Conservation (phyloP, 805 yeast species). For the Isabelozyma gotoi region DNA sequence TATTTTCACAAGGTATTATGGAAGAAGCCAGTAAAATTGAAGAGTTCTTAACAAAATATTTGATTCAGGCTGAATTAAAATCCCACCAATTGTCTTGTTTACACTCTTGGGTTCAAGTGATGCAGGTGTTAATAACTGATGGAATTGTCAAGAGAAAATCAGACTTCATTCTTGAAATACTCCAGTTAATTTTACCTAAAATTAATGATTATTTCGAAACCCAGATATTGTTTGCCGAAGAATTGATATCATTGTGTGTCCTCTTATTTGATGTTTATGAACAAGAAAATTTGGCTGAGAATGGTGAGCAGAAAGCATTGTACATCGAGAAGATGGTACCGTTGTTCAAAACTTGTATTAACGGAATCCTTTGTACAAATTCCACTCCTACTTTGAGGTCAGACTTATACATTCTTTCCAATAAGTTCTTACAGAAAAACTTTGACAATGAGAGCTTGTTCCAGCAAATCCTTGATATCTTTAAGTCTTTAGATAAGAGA, state of each 20-base stretch:
- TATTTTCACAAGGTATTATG: conserved; percentile 25
- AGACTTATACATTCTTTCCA: conserved; percentile 74
- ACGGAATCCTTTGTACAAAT: conserved; percentile 69
- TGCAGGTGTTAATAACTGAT: conserved; percentile 70
- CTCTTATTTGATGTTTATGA: conserved; percentile 65
- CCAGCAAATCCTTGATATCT: conserved; percentile 49
- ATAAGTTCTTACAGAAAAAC: conserved; percentile 59
- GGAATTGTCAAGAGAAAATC: conserved; percentile 46
- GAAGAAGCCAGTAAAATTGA: conserved; percentile 26
- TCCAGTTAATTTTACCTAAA: conserved; percentile 74
- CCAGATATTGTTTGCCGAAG: conserved; percentile 69
- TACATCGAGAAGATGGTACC: conserved; percentile 57
- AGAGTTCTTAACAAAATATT: conserved; percentile 43
- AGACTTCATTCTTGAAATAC: conserved; percentile 70
- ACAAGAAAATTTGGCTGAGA: conserved; percentile 16
- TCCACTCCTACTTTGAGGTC: conserved; percentile 70
- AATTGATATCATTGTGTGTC: conserved; percentile 73
- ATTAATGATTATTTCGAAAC: conserved; percentile 70
- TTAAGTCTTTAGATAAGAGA: conserved; percentile 59
- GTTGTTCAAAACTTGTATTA: conserved; percentile 69
- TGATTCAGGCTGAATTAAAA: conserved; percentile 48
- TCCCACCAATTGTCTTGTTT: conserved; percentile 59
- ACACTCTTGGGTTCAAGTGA: conserved; percentile 81
- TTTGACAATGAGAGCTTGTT: conserved; percentile 41
- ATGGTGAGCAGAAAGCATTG: conserved; percentile 16